Conservation (phyloP, 208 protist genomes). For the Trypanosoma grayi region DNA sequence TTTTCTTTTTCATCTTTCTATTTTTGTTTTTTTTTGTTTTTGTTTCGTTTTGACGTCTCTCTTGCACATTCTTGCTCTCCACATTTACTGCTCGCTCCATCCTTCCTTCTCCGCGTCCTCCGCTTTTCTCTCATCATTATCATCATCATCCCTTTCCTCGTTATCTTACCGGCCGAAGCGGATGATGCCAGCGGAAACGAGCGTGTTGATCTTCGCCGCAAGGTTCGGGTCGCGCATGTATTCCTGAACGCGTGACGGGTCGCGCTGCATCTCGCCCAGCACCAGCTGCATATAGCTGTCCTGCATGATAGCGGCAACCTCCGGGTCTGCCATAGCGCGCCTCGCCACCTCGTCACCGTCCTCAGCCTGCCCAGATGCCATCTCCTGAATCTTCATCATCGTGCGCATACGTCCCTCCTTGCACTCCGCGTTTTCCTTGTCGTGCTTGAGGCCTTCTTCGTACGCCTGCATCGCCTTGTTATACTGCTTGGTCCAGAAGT, state of each 20-base stretch:
- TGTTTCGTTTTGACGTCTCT: not conserved
- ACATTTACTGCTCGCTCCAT: too few relatives aligned
- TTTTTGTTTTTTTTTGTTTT: constrained; percentile 12
- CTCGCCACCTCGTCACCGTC: constrained; percentile 87
- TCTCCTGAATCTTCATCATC: constrained; percentile 92
- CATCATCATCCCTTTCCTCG: not conserved
- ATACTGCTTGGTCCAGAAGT: constrained; percentile 96
- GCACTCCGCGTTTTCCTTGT: constrained; percentile 90
- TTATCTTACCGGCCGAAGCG: constrained; percentile 56
- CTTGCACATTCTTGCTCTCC: too few relatives aligned
- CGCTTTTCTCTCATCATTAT: not conserved
- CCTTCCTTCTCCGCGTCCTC: constrained; percentile 2
- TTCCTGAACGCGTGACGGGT: constrained; percentile 85
- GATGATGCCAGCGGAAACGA: constrained; percentile 96
- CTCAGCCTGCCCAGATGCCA: constrained; percentile 69
- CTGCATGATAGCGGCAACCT: constrained; percentile 93
- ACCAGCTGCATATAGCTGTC: constrained; percentile 93
- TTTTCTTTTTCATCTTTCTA: not conserved
- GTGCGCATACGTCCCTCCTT: constrained; percentile 84
- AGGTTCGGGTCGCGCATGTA: constrained; percentile 94
- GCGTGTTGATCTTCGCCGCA: constrained; percentile 94
- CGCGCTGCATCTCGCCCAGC: constrained; percentile 88
- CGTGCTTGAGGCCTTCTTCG: constrained; percentile 92
- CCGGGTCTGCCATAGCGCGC: constrained; percentile 93
- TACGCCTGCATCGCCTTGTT: constrained; percentile 95